Evolutionary conservation across 805 yeast genomes (phyloP).

Genomic region (Wickerhamomyces ciferrii): DNA sequence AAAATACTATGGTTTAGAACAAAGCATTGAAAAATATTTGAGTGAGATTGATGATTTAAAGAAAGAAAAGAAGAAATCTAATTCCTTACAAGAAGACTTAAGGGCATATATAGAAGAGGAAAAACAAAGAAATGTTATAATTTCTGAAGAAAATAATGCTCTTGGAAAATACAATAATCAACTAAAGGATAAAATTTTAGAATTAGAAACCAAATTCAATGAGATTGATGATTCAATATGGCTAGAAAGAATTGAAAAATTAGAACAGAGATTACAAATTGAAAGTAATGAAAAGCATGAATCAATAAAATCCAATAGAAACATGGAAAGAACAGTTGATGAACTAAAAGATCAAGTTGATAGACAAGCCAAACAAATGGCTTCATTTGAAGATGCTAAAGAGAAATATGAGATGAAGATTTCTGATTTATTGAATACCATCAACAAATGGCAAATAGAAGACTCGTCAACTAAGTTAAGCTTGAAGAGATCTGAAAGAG

Average conservation of each 20-base stretch:
- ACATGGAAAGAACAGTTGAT: conserved; percentile 46
- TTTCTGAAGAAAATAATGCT: conserved; percentile 64
- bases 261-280: conserved; percentile 45
- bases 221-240: conserved; percentile 52
- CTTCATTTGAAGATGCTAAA: conserved; percentile 55
- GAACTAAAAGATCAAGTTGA: conserved; percentile 48
- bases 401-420: conserved; percentile 48
- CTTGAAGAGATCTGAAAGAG: conserved; percentile 48
- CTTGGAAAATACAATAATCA: conserved; percentile 50
- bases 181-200: conserved; percentile 38
- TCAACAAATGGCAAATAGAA: conserved; percentile 36
- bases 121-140: conserved; percentile 49
- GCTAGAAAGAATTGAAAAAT: conserved; percentile 46
- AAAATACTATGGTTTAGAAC: conserved; percentile 13
- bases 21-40: conserved; percentile 21
- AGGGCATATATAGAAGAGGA: conserved; percentile 26
- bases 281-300: conserved; percentile 45
- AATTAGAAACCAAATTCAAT: conserved; percentile 42
- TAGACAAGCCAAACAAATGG: conserved; percentile 44
- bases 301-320: conserved; percentile 43
- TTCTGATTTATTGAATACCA: conserved; percentile 35
- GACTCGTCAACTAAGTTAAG: conserved; percentile 39
- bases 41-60: conserved; percentile 25
- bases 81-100: conserved; percentile 19
- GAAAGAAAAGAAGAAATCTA: conserved; percentile 20